Percentiles rank a stretch among this genome's conserved stretches.
These are phyloP conservation scores for Cystoisospora suis DNA, from an alignment of 169 alveolate species.

Conservation along the genomic window DNA sequence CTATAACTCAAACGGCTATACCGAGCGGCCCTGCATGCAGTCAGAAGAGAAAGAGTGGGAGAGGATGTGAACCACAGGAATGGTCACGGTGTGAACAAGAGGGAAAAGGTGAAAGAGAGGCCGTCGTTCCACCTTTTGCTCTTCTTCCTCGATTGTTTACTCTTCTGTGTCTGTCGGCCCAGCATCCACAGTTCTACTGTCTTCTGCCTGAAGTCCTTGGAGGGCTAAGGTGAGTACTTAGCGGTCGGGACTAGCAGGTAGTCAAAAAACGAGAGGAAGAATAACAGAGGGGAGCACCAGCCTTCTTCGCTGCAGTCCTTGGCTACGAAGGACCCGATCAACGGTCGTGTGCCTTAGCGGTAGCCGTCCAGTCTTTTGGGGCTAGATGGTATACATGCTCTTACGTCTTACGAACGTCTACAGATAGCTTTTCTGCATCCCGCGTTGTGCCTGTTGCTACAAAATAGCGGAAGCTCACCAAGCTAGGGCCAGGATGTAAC, in stretches of 20 bases:
- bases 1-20: no score
- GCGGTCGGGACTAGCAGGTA: background rate
- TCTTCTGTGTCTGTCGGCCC: conserved; percentile 38
- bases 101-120: background rate
- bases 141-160: conserved; percentile 50
- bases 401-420: no score
- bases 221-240: conserved; percentile 41
- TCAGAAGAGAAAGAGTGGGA: background rate
- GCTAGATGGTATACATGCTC: no score
- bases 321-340: no score
- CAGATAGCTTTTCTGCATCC: no score
- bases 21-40: conserved; percentile 13
- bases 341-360: no score
- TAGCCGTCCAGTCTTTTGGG: no score
- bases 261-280: background rate
- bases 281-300: background rate
- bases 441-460: no score
- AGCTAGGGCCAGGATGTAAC: no score
- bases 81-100: background rate
- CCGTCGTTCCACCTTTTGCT: conserved; percentile 40
- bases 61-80: background rate
- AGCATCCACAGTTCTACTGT: conserved; percentile 41
- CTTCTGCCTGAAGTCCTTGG: conserved; percentile 51
- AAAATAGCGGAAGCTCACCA: no score
- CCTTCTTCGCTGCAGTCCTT: no score